phyloP scores from a whole-genome alignment of 2,329 filamentous ascomycete genomes.

The Trichoderma oligosporum region DNA sequence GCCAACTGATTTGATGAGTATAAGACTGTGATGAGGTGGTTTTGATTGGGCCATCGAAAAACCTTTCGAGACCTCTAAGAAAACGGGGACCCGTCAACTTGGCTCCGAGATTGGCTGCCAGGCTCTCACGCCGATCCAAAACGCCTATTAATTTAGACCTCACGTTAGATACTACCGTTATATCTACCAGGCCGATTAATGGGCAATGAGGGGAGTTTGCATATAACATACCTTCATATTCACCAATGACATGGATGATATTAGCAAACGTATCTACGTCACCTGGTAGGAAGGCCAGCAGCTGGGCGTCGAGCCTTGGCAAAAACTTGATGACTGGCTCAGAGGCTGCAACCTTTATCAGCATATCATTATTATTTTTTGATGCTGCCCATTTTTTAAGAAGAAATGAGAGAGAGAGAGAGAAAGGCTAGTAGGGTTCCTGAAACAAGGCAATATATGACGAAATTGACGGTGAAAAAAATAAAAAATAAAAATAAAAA shows the following conservation, averaged over 20 bases:
- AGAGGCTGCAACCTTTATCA: slow-evolving; percentile 8
- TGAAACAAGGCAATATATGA: background rate
- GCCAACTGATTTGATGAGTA: slow-evolving; percentile 67
- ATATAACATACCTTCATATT: slow-evolving; percentile 68
- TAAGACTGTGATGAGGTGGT: slow-evolving; percentile 50
- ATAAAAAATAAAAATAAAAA: background rate
- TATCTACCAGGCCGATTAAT: no score
- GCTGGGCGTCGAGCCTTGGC: slow-evolving; percentile 41
- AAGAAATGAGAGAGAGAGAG: background rate
- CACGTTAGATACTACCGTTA: no score
- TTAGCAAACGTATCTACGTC: slow-evolving; percentile 67
- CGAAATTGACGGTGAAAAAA: background rate
- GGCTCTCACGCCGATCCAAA: slow-evolving; percentile 77
- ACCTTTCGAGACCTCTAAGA: slow-evolving; percentile 78
- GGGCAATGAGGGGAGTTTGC: no score
- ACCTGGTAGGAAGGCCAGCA: slow-evolving; percentile 50
- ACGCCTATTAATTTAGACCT: no score
- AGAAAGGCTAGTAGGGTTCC: no score
- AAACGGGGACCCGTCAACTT: slow-evolving; percentile 78
- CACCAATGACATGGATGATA: slow-evolving; percentile 66
- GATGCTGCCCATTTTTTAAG: no score
- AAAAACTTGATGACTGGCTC: slow-evolving; percentile 51
- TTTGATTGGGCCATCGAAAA: slow-evolving; percentile 76
- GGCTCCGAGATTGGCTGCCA: slow-evolving; percentile 80
- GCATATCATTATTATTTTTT: background rate